Percentiles rank a stretch among this genome's conserved stretches.
Conservation (phyloP, 257 asterid genomes). For the Asclepias syriaca region DNA sequence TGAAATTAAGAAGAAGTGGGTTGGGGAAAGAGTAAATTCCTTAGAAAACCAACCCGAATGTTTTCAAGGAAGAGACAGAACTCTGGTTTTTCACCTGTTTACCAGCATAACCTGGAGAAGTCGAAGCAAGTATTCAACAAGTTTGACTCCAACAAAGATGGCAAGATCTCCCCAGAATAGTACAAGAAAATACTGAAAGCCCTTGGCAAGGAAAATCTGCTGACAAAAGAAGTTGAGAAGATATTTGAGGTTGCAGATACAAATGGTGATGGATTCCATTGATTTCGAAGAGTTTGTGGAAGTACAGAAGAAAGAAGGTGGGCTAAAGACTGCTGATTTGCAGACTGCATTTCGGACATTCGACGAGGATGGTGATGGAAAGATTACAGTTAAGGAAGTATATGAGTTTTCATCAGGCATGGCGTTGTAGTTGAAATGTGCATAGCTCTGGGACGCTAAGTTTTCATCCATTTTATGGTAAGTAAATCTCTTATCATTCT, state of each 20-base stretch:
- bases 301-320: slow-evolving; percentile 72
- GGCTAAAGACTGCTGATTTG: slow-evolving; percentile 53
- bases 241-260: slow-evolving; percentile 77
- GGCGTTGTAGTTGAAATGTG: no score
- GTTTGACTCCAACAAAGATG: slow-evolving; percentile 67
- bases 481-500: no score
- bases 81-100: slow-evolving; percentile 36
- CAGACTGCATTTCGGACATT: slow-evolving; percentile 61
- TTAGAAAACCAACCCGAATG: slow-evolving; percentile 59
- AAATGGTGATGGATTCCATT: slow-evolving; percentile 72
- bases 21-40: slow-evolving; percentile 83
- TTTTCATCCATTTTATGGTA: no score
- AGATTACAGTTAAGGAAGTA: slow-evolving; percentile 61
- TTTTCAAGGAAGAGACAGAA: slow-evolving; percentile 46
- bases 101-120: slow-evolving; percentile 51
- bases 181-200: slow-evolving; percentile 65
- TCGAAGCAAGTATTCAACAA: slow-evolving; percentile 60
- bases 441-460: no score
- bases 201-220: slow-evolving; percentile 40
- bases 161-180: slow-evolving; percentile 78
- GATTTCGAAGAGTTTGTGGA: slow-evolving; percentile 81
- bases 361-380: slow-evolving; percentile 76
- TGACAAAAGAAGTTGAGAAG: slow-evolving; percentile 55
- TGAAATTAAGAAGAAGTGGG: slow-evolving; percentile 82
- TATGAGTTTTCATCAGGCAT: slow-evolving; percentile 24